phyloP scores from a whole-genome alignment of 208 protist genomes.

The Blastocrithidia nonstop region DNA sequence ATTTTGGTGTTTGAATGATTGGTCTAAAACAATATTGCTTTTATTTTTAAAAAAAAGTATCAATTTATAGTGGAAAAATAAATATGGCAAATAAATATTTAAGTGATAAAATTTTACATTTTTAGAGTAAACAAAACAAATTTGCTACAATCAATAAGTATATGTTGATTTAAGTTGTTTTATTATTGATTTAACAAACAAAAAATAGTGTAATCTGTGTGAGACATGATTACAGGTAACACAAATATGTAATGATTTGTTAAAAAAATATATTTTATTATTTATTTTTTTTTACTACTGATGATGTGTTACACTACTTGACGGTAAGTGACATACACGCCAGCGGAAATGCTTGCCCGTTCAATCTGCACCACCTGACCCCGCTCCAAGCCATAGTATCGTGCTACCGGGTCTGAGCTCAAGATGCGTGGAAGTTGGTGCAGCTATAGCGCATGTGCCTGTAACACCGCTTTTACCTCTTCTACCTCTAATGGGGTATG shows the following conservation, averaged over 20 bases:
- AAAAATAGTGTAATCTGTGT: not conserved
- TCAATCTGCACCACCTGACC: constrained; percentile 95
- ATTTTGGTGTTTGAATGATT: not conserved
- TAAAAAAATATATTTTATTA: not conserved
- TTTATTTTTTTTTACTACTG: not conserved
- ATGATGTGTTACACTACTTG: constrained; percentile 73
- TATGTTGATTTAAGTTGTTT: not conserved
- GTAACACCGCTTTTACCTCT: constrained; percentile 80
- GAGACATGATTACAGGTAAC: not conserved
- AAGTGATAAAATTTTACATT: too few species aligned
- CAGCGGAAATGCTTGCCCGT: constrained; percentile 92
- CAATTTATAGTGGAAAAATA: too few species aligned
- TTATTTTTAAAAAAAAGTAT: too few species aligned
- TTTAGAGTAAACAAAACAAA: too few species aligned
- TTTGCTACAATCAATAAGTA: too few species aligned
- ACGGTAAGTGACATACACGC: constrained; percentile 96
- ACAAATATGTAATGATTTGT: not conserved
- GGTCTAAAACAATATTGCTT: not conserved
- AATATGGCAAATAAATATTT: too few species aligned
- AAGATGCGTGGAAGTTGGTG: constrained; percentile 93
- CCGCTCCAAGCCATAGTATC: constrained; percentile 89
- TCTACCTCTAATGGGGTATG: constrained; percentile 82
- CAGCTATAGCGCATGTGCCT: constrained; percentile 87
- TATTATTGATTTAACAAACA: not conserved
- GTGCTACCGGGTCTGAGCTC: constrained; percentile 89